Conservation (phyloP, 2,329 filamentous ascomycete genomes). For the Ophiostoma montium region DNA sequence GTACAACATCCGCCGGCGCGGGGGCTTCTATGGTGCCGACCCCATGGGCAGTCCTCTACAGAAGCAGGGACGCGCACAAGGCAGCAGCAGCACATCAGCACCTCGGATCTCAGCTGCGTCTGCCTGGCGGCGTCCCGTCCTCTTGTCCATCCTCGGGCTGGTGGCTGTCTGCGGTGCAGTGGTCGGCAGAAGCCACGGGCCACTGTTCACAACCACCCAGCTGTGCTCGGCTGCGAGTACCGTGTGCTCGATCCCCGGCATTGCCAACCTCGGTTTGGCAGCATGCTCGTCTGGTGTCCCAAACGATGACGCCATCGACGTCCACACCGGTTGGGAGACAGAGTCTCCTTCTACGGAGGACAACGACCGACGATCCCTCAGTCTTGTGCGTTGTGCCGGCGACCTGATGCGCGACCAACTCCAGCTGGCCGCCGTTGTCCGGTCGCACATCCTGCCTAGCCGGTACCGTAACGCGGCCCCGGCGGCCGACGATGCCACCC, state of each 20-base stretch:
- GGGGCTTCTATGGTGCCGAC: constrained; percentile 6
- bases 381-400: constrained; percentile 8
- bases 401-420: constrained; percentile 55
- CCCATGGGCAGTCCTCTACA: constrained; percentile 11
- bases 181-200: not conserved
- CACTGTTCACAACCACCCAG: not conserved
- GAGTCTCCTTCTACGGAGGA: too few relatives aligned
- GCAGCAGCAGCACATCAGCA: not conserved
- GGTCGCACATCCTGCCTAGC: not conserved
- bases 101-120: not conserved
- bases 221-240: not conserved
- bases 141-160: not conserved
- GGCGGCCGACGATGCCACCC: not conserved
- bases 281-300: not conserved
- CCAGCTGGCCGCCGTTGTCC: constrained; percentile 61
- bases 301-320: not conserved
- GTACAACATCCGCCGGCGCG: constrained; percentile 17
- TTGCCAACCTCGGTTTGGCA: not conserved
- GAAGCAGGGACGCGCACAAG: not conserved
- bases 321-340: not conserved
- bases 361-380: too few relatives aligned
- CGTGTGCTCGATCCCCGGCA: not conserved
- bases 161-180: constrained; percentile 1
- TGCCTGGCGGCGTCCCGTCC: not conserved
- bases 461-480: not conserved